phyloP scores from a whole-genome alignment of 495 filamentous ascomycete genomes.

The Pyrenula massariospora region DNA sequence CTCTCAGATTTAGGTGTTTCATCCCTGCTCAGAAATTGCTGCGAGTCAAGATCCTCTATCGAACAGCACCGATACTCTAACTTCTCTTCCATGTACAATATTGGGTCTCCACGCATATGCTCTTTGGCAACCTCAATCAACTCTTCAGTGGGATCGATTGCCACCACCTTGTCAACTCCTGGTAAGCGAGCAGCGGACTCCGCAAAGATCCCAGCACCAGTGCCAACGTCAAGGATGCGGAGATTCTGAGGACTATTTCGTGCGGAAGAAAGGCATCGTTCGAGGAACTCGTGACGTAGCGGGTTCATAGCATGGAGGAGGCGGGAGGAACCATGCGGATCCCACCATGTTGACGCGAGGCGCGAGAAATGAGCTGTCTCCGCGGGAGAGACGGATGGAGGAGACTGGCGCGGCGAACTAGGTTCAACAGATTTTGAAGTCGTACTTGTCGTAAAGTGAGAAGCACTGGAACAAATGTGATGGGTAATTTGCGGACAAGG shows the following conservation, averaged over 20 bases:
- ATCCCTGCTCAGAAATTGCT: no score
- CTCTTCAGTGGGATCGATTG: conserved; percentile 71
- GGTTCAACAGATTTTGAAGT: no score
- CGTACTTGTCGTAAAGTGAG: no score
- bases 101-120: conserved; percentile 61
- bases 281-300: conserved; percentile 85
- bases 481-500: no score
- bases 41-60: conserved; percentile 61
- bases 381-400: conserved; percentile 60
- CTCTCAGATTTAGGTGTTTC: conserved; percentile 1
- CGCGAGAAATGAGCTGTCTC: conserved; percentile 91
- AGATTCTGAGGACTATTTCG: conserved; percentile 16
- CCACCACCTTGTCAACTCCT: conserved; percentile 56
- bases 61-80: conserved; percentile 60
- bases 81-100: conserved; percentile 27
- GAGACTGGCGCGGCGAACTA: no score
- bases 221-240: conserved; percentile 83
- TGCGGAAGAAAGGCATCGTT: conserved; percentile 43
- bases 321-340: conserved; percentile 82
- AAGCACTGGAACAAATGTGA: no score
- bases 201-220: conserved; percentile 92
- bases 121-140: conserved; percentile 67
- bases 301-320: conserved; percentile 98
- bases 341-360: conserved; percentile 94
- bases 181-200: conserved; percentile 73